Percentiles rank a stretch among this genome's conserved stretches.
Evolutionary conservation across 768 basidiomycete species (phyloP).

Genomic region (Lactarius hengduanensis): DNA sequence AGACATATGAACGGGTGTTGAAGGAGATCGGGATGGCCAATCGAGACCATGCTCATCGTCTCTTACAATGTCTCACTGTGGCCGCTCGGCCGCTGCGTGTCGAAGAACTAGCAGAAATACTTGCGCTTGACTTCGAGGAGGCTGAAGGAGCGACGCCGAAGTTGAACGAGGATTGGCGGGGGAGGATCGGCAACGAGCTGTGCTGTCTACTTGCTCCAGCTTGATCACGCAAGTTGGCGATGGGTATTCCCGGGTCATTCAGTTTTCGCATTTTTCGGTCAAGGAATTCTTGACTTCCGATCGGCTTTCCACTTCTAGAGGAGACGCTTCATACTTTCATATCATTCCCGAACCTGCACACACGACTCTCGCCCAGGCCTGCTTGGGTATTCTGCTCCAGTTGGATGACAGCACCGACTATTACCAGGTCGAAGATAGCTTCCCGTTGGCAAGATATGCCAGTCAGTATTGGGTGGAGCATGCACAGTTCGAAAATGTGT

Average conservation of each 20-base stretch:
- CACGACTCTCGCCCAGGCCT: too few relatives aligned
- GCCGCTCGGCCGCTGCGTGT: not conserved
- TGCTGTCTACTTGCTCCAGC: not conserved
- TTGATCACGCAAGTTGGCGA: not conserved
- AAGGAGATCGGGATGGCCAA: not conserved
- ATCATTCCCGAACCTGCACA: too few relatives aligned
- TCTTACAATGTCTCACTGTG: not conserved
- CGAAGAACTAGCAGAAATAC: not conserved
- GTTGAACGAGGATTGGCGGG: not conserved
- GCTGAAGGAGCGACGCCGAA: not conserved
- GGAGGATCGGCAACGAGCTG: not conserved
- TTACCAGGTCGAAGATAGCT: too few relatives aligned
- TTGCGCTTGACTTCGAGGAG: not conserved
- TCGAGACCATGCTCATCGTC: not conserved
- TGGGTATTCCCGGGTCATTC: not conserved
- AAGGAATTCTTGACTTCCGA: not conserved
- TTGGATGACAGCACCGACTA: too few relatives aligned
- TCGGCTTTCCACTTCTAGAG: not conserved
- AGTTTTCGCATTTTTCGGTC: slow-evolving; percentile 1
- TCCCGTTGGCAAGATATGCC: too few relatives aligned
- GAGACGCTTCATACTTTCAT: too few relatives aligned
- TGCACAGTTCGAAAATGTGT: too few relatives aligned
- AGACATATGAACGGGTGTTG: not conserved
- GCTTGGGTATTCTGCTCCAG: too few relatives aligned
- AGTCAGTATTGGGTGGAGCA: too few relatives aligned